Base-by-base conservation (phyloP, 768 basidiomycete species). In the Suillus sp. region DNA sequence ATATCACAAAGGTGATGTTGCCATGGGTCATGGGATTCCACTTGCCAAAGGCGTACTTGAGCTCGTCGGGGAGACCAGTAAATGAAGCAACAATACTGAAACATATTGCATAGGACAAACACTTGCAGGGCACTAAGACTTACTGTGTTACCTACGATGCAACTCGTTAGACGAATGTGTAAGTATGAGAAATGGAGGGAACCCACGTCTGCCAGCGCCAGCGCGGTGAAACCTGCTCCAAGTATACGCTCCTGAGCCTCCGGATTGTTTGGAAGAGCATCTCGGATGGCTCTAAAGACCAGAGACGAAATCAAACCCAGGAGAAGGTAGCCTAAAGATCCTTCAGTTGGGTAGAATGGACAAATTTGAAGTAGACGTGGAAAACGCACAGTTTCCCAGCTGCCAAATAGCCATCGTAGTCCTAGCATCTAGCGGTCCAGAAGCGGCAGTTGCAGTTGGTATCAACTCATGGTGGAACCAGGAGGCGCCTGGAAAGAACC, bases 21-120 rank as follows among this genome's bases (percentile, higher is more conserved):
- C 91, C 91, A 67, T 92, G 91, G 0, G 86, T 89, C 80, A 84
- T 88, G 32, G 80, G 70, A 72, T 92, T 92, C 92, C 91, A 93
- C 16, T 70, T 68, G 9, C 71, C 71, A 40, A 83, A 77, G 32
- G 78, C 75, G 63, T 80, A 86, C 55, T 80, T 80, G 65, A 90
- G 72, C 32, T 83, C 77, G 38, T 74, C 67, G 0, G 92, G 92
- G 34, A 92, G 81, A 9, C 83, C 83, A 43, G 84, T 60, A 68
- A 86, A 81, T 18, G 87, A 85, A 37, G 79, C 81, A 20, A 77
- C 69, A 65, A 92, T 83, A 70, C 91, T 92, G 65, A 37, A 48
- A 59, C 60, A 50, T 51, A n/a, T 18, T 47, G 45, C 57, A 34
- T 60, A 65, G 35, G 67, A 38, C 62, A 45, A 70, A 45, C 18